Percentiles rank a stretch among this genome's conserved stretches.
These are phyloP conservation scores for Amyloporia xantha DNA, from an alignment of 768 basidiomycete species.

Conservation along the genomic window DNA sequence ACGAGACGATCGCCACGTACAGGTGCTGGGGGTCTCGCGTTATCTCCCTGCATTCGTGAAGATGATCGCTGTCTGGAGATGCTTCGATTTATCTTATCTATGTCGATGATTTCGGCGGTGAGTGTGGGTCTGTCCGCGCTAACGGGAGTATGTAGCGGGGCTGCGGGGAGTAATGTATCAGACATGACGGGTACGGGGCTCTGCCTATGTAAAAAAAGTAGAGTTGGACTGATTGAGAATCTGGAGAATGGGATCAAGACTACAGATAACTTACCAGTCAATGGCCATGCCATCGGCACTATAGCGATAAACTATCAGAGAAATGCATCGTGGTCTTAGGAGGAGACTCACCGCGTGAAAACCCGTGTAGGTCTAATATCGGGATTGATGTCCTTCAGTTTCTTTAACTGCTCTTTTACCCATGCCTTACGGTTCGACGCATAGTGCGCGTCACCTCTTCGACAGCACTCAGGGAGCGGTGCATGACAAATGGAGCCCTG, in stretches of 20 bases:
- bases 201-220: constrained; percentile 6
- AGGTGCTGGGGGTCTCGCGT: too few species aligned
- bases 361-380: constrained; percentile 6
- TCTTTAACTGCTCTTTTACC: constrained; percentile 6
- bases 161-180: constrained; percentile 14
- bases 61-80: too few species aligned
- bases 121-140: too few species aligned
- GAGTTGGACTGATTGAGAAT: background rate
- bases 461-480: constrained; percentile 12
- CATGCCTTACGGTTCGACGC: constrained; percentile 8
- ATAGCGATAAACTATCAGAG: background rate
- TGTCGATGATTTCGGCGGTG: too few species aligned
- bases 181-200: constrained; percentile 15
- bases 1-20: too few species aligned
- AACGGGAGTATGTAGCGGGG: too few species aligned
- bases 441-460: constrained; percentile 1
- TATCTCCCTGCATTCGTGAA: too few species aligned
- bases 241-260: too few species aligned
- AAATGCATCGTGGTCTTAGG: too few species aligned
- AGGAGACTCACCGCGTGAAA: constrained; percentile 9
- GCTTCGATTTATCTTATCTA: too few species aligned
- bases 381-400: constrained; percentile 8
- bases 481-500: constrained; percentile 13
- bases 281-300: constrained; percentile 20
- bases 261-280: constrained; percentile 14